Evolutionary conservation across 2,329 filamentous ascomycete genomes (phyloP).

Genomic region (Blumeria hordei): DNA sequence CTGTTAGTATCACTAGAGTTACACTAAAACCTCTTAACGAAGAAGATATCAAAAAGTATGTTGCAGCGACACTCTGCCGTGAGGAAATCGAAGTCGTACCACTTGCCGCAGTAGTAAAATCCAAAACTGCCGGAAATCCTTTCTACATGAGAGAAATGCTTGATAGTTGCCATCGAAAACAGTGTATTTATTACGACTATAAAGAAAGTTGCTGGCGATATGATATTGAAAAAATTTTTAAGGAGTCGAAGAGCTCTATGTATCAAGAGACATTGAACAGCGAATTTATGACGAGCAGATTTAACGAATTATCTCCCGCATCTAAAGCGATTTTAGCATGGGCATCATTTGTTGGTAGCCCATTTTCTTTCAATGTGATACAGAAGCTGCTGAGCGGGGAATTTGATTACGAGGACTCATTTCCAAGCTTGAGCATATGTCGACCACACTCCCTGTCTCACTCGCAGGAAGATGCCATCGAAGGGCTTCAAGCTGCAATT

Average conservation of each 20-base stretch:
- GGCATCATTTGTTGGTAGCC: constrained; percentile 60
- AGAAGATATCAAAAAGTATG: constrained; percentile 59
- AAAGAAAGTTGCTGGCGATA: constrained; percentile 61
- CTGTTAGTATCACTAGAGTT: constrained; percentile 41
- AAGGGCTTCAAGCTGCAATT: constrained; percentile 61
- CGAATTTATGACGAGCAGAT: constrained; percentile 55
- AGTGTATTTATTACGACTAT: constrained; percentile 82
- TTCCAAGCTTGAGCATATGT: constrained; percentile 16
- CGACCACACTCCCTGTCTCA: constrained; percentile 18
- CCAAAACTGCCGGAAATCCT: constrained; percentile 50
- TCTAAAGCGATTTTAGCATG: constrained; percentile 65
- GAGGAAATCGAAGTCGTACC: constrained; percentile 48
- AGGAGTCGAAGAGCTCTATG: constrained; percentile 56
- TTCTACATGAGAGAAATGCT: constrained; percentile 87
- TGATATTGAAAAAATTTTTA: constrained; percentile 65
- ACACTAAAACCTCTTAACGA: constrained; percentile 51
- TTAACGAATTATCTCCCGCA: constrained; percentile 50
- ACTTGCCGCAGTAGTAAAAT: constrained; percentile 63
- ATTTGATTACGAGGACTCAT: constrained; percentile 29
- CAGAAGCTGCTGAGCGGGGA: constrained; percentile 54
- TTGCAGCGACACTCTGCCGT: constrained; percentile 58
- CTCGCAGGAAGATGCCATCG: constrained; percentile 43
- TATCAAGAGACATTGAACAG: constrained; percentile 62
- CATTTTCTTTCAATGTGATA: constrained; percentile 65
- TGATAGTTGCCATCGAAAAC: constrained; percentile 62